Base-by-base conservation (phyloP, 2,329 filamentous ascomycete genomes). In the Colletotrichum agaves region DNA sequence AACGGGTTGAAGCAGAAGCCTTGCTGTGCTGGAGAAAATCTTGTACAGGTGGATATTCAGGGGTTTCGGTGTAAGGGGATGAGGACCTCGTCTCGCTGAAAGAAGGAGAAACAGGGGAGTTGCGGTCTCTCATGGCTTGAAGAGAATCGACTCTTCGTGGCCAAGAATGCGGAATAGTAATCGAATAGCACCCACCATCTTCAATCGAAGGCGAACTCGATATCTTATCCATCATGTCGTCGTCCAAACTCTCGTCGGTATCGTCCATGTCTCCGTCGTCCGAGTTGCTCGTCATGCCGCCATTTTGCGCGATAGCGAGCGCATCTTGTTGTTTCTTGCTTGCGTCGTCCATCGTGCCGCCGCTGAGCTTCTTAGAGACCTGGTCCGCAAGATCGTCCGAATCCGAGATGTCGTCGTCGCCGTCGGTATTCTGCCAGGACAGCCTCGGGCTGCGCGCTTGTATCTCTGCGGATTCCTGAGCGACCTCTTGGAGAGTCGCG, bases 181-280 rank as follows among this genome's bases (percentile, higher is more conserved):
- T 71, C 57, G 76, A 77, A 81, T 79, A 81, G 82, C 84, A 96
- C 94, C 87, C 90, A 99, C 95, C 95, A 91, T 98, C 95, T 85
- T 97, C 94, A 80, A 99, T 99, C 74, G 95, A 98, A 77, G 96
- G 96, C 75, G 95, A 98, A 80, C 94, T 98, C 75, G 95, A 98
- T 72, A 99, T 98, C 81, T 96, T 96, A 83, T 98, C 96, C 92
- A 97, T 93, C 90, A 97, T 90, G 79, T 98, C 95, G 80, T 97
- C 94, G 78, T 94, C 82, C 74, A 92, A 87, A 73, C 92, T 91
- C 69, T 93, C 92, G 74, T 91, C 90, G 55, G 88, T 89, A 71
- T 88, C 88, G 73, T 91, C 87, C 74, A 88, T 81, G 71, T 93
- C 90, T 53, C 86, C 88, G 70, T 91, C 90, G 72, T 88, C 85